A percentile compares a stretch with the other conserved stretches of the same genome.
Conservation (phyloP, 2,329 filamentous ascomycete species). For the Colletotrichum sp. region DNA sequence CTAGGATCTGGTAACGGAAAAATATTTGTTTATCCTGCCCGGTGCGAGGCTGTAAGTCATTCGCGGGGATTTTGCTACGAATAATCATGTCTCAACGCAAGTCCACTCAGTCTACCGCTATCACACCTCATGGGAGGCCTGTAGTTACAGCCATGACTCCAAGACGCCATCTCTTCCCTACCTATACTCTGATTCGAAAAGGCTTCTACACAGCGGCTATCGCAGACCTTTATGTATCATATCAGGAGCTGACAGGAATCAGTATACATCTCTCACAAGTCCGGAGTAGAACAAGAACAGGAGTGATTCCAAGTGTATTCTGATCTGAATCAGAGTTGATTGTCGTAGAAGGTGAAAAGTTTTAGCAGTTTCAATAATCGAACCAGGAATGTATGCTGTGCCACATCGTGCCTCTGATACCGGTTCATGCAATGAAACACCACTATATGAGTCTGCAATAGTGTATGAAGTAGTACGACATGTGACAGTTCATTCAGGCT, state of each 20-base stretch:
- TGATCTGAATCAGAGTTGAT: neutral
- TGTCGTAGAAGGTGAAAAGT: neutral
- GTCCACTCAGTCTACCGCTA: neutral
- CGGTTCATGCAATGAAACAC: neutral
- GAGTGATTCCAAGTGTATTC: neutral
- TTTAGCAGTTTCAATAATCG: neutral
- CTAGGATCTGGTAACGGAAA: neutral
- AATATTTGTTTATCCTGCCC: neutral
- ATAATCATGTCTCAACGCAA: neutral
- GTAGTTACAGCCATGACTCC: neutral
- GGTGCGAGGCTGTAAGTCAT: neutral
- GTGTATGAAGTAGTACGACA: neutral
- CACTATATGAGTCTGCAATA: neutral
- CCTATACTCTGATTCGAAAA: neutral
- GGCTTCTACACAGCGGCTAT: neutral
- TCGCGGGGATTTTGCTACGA: neutral
- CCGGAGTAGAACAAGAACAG: neutral
- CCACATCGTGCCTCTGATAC: neutral
- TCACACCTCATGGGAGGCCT: neutral
- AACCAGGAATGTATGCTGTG: neutral
- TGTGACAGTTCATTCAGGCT: neutral
- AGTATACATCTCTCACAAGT: neutral
- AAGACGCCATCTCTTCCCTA: neutral
- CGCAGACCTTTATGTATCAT: neutral
- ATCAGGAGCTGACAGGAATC: neutral